phyloP scores from a whole-genome alignment of 2,329 filamentous ascomycete genomes.

The Ceratocystis smalleyi region DNA sequence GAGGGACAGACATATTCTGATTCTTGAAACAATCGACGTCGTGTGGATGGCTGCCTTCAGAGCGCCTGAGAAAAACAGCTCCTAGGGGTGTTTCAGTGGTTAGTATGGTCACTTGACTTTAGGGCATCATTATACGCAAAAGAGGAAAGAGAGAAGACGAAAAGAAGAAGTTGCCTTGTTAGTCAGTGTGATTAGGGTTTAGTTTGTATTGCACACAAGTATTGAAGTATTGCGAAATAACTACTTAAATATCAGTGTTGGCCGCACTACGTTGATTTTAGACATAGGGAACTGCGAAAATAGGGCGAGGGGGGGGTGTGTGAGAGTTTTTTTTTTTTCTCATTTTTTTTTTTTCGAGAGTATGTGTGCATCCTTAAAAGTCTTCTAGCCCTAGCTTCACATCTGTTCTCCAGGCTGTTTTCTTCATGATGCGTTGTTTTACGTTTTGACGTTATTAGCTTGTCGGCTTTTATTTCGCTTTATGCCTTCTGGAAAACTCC shows the following conservation, averaged over 20 bases:
- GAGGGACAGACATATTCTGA: neutral
- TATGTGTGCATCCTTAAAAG: neutral
- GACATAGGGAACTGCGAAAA: neutral
- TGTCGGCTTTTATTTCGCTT: slow-evolving; percentile 5
- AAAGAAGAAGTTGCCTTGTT: neutral
- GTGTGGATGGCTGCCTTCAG: neutral
- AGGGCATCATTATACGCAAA: neutral
- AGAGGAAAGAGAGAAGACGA: neutral
- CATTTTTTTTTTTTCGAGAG: neutral
- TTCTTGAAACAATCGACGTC: neutral
- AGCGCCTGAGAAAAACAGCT: neutral
- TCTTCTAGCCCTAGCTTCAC: neutral
- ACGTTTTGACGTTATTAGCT: neutral
- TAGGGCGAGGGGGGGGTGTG: neutral
- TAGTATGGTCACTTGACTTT: neutral
- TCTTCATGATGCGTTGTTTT: neutral
- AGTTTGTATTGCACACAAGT: neutral
- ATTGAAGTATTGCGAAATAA: too few relatives aligned
- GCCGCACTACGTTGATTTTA: too few relatives aligned
- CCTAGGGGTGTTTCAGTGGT: neutral
- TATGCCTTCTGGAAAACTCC: slow-evolving; percentile 7
- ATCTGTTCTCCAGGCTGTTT: neutral
- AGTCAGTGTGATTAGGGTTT: neutral
- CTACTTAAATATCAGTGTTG: too few relatives aligned
- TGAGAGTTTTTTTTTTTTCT: neutral